Conservation (phyloP, 352 stramenopile species). For the Phytophthora citrophthora region DNA sequence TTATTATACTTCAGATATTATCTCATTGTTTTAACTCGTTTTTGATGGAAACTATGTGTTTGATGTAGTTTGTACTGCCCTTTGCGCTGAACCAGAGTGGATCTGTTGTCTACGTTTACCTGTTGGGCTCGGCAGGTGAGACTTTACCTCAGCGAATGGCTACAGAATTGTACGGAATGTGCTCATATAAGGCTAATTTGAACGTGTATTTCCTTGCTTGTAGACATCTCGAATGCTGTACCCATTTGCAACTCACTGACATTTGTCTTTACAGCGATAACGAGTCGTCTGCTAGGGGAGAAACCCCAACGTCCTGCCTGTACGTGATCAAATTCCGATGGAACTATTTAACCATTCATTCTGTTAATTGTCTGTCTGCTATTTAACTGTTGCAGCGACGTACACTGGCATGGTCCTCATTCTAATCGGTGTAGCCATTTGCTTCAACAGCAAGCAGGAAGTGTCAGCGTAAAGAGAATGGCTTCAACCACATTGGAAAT, state of each 20-base stretch:
- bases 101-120: conserved; percentile 80
- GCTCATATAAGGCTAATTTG: background rate
- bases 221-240: conserved; percentile 87
- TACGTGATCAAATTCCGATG: conserved; percentile 34
- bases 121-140: conserved; percentile 75
- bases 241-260: conserved; percentile 90
- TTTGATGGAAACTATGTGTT: background rate
- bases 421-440: conserved; percentile 66
- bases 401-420: conserved; percentile 71
- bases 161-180: background rate
- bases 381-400: conserved; percentile 40
- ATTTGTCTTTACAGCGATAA: conserved; percentile 89
- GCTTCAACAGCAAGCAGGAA: conserved; percentile 64
- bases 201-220: background rate
- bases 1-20: background rate
- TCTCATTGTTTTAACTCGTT: background rate
- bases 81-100: conserved; percentile 87
- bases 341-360: conserved; percentile 1
- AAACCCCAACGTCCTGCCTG: conserved; percentile 68
- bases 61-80: conserved; percentile 75
- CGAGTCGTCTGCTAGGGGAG: conserved; percentile 77
- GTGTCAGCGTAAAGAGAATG: background rate
- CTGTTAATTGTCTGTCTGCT: background rate
- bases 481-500: too few relatives aligned
- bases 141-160: background rate